Conservation (phyloP, 2,329 filamentous ascomycete genomes). For the Basipetospora chlamydospora region DNA sequence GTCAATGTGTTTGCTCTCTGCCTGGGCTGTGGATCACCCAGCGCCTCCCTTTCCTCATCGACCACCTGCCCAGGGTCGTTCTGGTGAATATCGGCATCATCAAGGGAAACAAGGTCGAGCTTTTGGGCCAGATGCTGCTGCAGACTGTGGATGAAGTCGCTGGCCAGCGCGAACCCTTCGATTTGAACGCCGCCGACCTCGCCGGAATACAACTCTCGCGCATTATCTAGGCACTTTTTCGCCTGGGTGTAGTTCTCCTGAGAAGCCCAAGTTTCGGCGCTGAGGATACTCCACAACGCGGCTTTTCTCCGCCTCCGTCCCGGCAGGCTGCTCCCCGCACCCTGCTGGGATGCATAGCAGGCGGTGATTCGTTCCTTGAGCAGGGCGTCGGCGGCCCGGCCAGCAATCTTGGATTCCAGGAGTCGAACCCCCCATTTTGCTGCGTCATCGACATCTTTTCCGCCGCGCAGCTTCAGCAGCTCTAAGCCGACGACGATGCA, state of each 20-base stretch:
- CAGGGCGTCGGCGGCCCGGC: conserved; percentile 63
- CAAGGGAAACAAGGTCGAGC: conserved; percentile 16
- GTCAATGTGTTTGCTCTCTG: conserved; percentile 27
- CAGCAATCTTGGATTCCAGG: conserved; percentile 64
- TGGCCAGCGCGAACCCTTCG: conserved; percentile 33
- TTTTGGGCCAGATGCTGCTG: conserved; percentile 34
- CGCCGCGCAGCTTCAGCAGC: conserved; percentile 66
- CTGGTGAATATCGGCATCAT: too few relatives aligned
- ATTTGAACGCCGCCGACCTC: conserved; percentile 36
- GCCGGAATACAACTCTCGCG: conserved; percentile 38
- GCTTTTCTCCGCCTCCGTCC: conserved; percentile 70
- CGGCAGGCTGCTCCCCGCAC: conserved; percentile 49
- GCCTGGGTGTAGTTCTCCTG: conserved; percentile 66
- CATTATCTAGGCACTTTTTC: conserved; percentile 61
- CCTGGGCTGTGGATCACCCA: conserved; percentile 38
- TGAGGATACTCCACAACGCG: conserved; percentile 74
- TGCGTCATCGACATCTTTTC: conserved; percentile 70
- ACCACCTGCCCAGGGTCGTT: conserved; percentile 11
- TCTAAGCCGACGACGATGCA: conserved; percentile 66
- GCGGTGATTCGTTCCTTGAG: conserved; percentile 74
- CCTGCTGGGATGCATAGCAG: conserved; percentile 64
- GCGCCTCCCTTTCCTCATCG: conserved; percentile 38
- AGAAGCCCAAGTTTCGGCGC: conserved; percentile 70
- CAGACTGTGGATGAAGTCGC: conserved; percentile 35
- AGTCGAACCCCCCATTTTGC: conserved; percentile 71